Conservation (phyloP, 2,329 filamentous ascomycete species). For the Phialocephala sp. region DNA sequence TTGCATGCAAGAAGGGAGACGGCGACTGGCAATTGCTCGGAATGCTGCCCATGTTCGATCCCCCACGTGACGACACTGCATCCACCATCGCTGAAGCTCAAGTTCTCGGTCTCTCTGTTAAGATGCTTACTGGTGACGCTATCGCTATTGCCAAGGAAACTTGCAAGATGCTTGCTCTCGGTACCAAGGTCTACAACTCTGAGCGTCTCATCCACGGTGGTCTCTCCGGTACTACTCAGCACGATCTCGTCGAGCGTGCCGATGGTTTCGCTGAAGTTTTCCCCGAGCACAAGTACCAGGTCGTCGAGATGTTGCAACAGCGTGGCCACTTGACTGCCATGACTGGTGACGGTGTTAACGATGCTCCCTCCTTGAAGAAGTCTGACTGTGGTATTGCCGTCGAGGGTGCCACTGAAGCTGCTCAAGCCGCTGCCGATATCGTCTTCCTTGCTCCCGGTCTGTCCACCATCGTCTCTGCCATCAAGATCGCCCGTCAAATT, state of each 20-base stretch:
- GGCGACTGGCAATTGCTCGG: conserved; percentile 73
- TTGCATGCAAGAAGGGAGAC: conserved; percentile 78
- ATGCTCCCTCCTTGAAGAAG: conserved; percentile 91
- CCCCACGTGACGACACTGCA: conserved; percentile 78
- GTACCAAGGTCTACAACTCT: conserved; percentile 83
- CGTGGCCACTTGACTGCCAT: conserved; percentile 94
- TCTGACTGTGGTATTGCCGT: conserved; percentile 95
- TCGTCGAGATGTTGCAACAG: conserved; percentile 92
- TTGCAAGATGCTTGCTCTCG: conserved; percentile 80
- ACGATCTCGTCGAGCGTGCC: conserved; percentile 82
- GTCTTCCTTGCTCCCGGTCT: conserved; percentile 92
- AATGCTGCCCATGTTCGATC: conserved; percentile 82
- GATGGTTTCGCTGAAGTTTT: conserved; percentile 96
- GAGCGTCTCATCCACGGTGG: conserved; percentile 78
- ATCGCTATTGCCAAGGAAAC: conserved; percentile 83
- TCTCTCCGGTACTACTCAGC: conserved; percentile 73
- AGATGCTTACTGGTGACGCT: conserved; percentile 83
- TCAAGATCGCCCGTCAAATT: conserved; percentile 93
- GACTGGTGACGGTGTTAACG: conserved; percentile 96
- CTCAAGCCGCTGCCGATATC: conserved; percentile 89
- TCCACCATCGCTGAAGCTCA: conserved; percentile 80
- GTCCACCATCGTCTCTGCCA: conserved; percentile 88
- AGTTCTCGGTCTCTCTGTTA: conserved; percentile 76
- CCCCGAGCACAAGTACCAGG: conserved; percentile 94
- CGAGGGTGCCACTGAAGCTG: conserved; percentile 88